These are phyloP conservation scores for Phytophthora hibernalis DNA, from an alignment of 352 stramenopile genomes.

Conservation along the genomic window DNA sequence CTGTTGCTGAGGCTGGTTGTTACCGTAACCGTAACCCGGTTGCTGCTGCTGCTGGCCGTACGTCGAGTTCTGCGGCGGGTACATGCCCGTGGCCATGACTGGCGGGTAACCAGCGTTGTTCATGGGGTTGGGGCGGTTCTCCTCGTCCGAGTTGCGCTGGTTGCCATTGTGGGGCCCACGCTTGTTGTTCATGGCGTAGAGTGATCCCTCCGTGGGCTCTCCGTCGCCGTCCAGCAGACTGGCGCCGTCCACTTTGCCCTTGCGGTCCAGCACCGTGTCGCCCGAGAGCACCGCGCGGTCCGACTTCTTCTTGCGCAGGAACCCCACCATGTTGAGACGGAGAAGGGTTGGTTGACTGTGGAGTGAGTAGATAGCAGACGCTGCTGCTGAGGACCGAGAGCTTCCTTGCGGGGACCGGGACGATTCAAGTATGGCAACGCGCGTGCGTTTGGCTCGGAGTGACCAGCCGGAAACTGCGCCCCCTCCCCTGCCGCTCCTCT, in stretches of 20 bases:
- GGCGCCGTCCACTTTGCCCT: slow-evolving; percentile 84
- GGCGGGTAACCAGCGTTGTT: slow-evolving; percentile 48
- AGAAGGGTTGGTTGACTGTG: slow-evolving; percentile 8
- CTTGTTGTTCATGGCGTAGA: slow-evolving; percentile 71
- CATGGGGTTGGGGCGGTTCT: slow-evolving; percentile 49
- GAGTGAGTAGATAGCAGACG: slow-evolving; percentile 12
- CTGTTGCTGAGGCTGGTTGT: slow-evolving; percentile 30
- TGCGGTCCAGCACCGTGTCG: slow-evolving; percentile 82
- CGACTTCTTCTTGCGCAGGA: slow-evolving; percentile 90
- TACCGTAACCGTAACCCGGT: slow-evolving; percentile 37
- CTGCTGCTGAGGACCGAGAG: slow-evolving; percentile 3
- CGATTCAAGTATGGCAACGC: slow-evolving; percentile 42
- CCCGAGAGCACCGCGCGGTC: slow-evolving; percentile 70
- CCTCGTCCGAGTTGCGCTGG: slow-evolving; percentile 70
- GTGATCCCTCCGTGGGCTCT: slow-evolving; percentile 71
- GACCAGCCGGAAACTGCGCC: slow-evolving; percentile 31
- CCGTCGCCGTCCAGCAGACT: slow-evolving; percentile 86
- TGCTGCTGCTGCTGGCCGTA: slow-evolving; percentile 40
- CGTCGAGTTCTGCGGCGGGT: slow-evolving; percentile 64
- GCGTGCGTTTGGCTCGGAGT: slow-evolving; percentile 10
- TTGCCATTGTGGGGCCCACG: slow-evolving; percentile 38
- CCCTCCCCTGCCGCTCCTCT: slow-evolving; percentile 36
- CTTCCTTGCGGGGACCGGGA: slow-evolving; percentile 12
- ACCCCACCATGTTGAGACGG: slow-evolving; percentile 63
- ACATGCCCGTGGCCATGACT: slow-evolving; percentile 55